These are phyloP conservation scores for Neofusicoccum laricinum DNA, from an alignment of 2,329 filamentous ascomycete species.

Conservation along the genomic window DNA sequence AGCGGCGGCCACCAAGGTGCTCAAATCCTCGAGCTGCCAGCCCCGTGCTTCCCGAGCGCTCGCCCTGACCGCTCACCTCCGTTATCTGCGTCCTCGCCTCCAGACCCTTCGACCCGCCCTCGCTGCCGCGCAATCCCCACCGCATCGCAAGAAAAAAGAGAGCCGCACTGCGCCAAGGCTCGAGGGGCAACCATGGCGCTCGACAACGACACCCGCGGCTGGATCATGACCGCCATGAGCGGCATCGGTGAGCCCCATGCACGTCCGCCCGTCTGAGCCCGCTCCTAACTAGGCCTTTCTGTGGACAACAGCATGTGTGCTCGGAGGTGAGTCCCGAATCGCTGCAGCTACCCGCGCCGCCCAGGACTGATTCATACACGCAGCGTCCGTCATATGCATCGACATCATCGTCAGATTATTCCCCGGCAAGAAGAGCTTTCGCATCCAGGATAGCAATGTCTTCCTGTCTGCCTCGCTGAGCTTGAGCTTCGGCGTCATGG, in stretches of 20 bases:
- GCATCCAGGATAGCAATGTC: slow-evolving; percentile 81
- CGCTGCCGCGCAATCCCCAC: background rate
- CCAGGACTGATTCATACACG: slow-evolving; percentile 31
- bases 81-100: background rate
- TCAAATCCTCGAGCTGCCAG: background rate
- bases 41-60: background rate
- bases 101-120: background rate
- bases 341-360: slow-evolving; percentile 3
- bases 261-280: background rate
- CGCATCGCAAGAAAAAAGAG: background rate
- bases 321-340: slow-evolving; percentile 29
- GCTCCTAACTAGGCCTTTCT: background rate
- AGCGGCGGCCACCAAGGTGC: slow-evolving; percentile 14
- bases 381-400: slow-evolving; percentile 78
- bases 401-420: slow-evolving; percentile 73
- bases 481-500: slow-evolving; percentile 95
- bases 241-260: slow-evolving; percentile 62
- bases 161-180: background rate
- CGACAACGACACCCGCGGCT: slow-evolving; percentile 72
- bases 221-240: slow-evolving; percentile 83
- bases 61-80: background rate
- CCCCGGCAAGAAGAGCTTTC: slow-evolving; percentile 72
- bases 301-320: slow-evolving; percentile 32
- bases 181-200: slow-evolving; percentile 15
- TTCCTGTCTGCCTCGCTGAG: slow-evolving; percentile 88